Evolutionary conservation across 2,329 filamentous ascomycete genomes (phyloP).

Genomic region (Corynespora cassiicola): DNA sequence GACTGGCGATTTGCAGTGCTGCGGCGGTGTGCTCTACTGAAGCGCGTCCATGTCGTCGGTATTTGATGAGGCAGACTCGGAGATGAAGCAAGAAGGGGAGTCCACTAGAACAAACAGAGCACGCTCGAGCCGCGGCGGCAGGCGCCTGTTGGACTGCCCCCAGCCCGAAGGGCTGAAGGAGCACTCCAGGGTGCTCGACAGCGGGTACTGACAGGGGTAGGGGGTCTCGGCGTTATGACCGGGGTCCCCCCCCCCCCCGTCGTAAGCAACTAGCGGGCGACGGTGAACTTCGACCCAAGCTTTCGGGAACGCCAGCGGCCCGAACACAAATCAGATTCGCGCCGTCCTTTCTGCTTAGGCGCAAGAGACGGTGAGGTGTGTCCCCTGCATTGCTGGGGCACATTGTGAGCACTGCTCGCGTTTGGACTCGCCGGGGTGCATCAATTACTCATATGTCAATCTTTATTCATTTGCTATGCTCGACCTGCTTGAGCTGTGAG

Average conservation of each 20-base stretch:
- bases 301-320: constrained; percentile 42
- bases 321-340: constrained; percentile 39
- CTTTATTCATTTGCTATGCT: constrained; percentile 23
- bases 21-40: constrained; percentile 41
- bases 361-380: constrained; percentile 20
- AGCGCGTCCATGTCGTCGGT: constrained; percentile 33
- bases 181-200: too few species aligned
- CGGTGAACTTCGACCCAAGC: constrained; percentile 29
- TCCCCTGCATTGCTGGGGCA: constrained; percentile 7
- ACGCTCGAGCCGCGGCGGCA: constrained; percentile 38
- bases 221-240: constrained; percentile 20
- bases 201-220: constrained; percentile 21
- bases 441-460: constrained; percentile 16
- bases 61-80: constrained; percentile 47
- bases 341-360: constrained; percentile 31
- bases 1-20: constrained; percentile 33
- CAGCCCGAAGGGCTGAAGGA: constrained; percentile 27
- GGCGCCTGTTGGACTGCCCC: constrained; percentile 43
- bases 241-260: constrained; percentile 14
- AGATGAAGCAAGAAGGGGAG: constrained; percentile 37
- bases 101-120: constrained; percentile 13
- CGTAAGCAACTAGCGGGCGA: constrained; percentile 26
- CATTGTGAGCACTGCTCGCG: constrained; percentile 6
- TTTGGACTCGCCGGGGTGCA: constrained; percentile 13
- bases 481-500: constrained; percentile 19